These are phyloP conservation scores for Elasticomyces elasticus DNA, from an alignment of 495 filamentous ascomycete genomes.

Conservation along the genomic window DNA sequence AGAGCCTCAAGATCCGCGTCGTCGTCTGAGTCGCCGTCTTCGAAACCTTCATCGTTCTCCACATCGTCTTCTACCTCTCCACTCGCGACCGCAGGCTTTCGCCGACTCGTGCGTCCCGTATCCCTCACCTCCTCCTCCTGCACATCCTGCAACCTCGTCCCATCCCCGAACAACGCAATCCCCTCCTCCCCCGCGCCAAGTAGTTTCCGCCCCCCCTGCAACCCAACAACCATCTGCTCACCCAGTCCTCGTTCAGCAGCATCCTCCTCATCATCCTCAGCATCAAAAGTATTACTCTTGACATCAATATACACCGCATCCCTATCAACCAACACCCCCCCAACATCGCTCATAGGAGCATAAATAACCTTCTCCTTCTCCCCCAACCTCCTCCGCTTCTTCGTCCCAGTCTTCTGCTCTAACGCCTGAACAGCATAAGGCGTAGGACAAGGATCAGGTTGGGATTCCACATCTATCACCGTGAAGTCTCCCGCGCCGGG, in stretches of 20 bases:
- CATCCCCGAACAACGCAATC: slow-evolving; percentile 71
- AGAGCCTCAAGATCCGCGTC: slow-evolving; percentile 32
- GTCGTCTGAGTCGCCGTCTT: slow-evolving; percentile 35
- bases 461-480: slow-evolving; percentile 68
- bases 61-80: slow-evolving; percentile 39
- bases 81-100: slow-evolving; percentile 56
- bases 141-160: slow-evolving; percentile 54
- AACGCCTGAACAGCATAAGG: slow-evolving; percentile 78
- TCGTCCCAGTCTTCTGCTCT: slow-evolving; percentile 72
- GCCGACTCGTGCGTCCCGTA: slow-evolving; percentile 58
- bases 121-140: slow-evolving; percentile 44
- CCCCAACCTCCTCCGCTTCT: slow-evolving; percentile 61
- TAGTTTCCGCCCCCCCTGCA: slow-evolving; percentile 72
- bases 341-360: slow-evolving; percentile 95
- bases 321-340: slow-evolving; percentile 75
- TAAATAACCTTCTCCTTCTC: slow-evolving; percentile 94
- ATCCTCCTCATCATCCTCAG: slow-evolving; percentile 50
- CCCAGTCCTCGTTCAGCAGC: slow-evolving; percentile 74
- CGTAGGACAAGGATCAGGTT: slow-evolving; percentile 93
- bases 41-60: slow-evolving; percentile 30
- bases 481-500: slow-evolving; percentile 89
- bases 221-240: slow-evolving; percentile 81
- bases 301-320: slow-evolving; percentile 73
- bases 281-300: slow-evolving; percentile 67
- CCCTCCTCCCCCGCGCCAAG: slow-evolving; percentile 75